phyloP scores from a whole-genome alignment of 75 land plant species.

The Cryptomeria japonica region DNA sequence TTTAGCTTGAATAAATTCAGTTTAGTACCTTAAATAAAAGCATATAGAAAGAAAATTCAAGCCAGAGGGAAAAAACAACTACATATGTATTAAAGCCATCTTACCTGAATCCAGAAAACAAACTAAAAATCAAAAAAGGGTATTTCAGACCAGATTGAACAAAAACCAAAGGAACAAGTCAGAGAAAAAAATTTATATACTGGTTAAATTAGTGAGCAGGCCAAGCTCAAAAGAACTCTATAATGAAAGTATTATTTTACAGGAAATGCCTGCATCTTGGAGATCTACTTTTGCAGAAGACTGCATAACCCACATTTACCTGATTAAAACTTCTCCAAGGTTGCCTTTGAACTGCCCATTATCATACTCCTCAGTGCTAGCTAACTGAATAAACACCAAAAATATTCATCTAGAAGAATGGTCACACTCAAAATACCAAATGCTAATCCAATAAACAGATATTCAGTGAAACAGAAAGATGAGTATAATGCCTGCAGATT shows the following conservation, averaged over 20 bases:
- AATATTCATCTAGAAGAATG: background rate
- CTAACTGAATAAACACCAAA: slow-evolving; percentile 57
- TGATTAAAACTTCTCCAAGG: slow-evolving; percentile 90
- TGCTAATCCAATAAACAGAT: background rate
- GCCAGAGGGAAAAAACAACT: too few species aligned
- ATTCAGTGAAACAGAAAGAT: slow-evolving; percentile 7
- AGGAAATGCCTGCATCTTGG: background rate
- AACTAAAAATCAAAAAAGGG: too few species aligned
- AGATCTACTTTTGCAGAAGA: background rate
- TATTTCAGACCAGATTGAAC: too few species aligned
- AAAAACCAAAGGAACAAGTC: too few species aligned
- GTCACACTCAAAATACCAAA: slow-evolving; percentile 8
- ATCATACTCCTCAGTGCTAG: slow-evolving; percentile 89
- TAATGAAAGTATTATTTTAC: background rate
- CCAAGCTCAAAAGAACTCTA: too few species aligned
- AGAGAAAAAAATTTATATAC: too few species aligned
- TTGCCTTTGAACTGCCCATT: slow-evolving; percentile 87
- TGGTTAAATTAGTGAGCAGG: too few species aligned
- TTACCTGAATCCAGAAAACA: too few species aligned
- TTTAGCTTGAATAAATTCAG: too few species aligned
- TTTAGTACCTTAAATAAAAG: too few species aligned
- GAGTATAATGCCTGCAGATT: slow-evolving; percentile 69
- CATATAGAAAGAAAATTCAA: too few species aligned
- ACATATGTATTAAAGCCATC: too few species aligned
- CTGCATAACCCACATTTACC: slow-evolving; percentile 35